Base-by-base conservation (phyloP, 208 protist genomes). In the Leishmania tarentolae region DNA sequence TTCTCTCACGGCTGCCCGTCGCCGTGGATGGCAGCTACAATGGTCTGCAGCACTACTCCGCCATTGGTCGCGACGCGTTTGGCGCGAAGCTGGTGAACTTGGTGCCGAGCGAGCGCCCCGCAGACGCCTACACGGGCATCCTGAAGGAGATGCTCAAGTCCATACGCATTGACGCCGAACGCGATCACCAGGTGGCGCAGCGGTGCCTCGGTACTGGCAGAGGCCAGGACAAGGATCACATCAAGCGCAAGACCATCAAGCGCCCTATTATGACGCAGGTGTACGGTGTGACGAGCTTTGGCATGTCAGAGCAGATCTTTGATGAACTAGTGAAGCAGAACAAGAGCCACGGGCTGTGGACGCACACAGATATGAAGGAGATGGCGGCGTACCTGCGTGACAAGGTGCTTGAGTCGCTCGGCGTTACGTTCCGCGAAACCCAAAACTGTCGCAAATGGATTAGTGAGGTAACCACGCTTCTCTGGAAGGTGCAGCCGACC, bases 181-280 rank as follows among this genome's bases (percentile, higher is more conserved):
- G 87, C 3, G 98, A 98, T 37, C 77, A 96, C 80, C 84, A 90
- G 31, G 88, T 98, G 15, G 97, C 97, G 19, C 90, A 95, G 79
- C 90, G 95, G 46, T 96, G 93, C 84, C 68, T 97, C 74, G 94
- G 94, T 42, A 95, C 93, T 19, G 95, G 95, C 40, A 88, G 91
- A 79, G 92, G 93, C 13, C 82, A 94, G 65, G 93, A 99, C 78
- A 76, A 90, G 46, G 90, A 97, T 77, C 97, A 98, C 78, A 95
- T 99, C 77, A 96, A 93, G 68, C 94, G 99, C 44, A 99, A 99
- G 86, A 97, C 99, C 2, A 99, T 99, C 78, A 99, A 99, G 93
- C 98, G 99, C 73, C 99, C 99, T 46, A 99, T 99, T 79, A 99
- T 99, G 99, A 99, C 99, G 0, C 94, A 97, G 81, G 97, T 98